These are phyloP conservation scores for Lotus japonicus DNA, from an alignment of 306 rosid species.

Conservation along the genomic window DNA sequence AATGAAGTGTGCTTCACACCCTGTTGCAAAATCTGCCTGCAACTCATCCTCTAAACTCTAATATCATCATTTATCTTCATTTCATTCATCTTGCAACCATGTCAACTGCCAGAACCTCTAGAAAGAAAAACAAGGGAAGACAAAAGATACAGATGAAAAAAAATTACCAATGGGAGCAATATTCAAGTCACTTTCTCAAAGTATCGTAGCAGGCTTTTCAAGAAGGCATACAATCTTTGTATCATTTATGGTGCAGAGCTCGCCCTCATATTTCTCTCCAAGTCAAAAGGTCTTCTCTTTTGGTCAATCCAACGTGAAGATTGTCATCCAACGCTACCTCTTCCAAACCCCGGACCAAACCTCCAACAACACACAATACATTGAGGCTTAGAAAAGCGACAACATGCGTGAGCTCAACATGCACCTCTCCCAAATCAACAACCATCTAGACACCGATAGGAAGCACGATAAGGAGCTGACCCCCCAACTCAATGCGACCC, in stretches of 20 bases:
- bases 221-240: constrained; percentile 41
- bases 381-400: constrained; percentile 25
- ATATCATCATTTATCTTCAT: too few relatives aligned
- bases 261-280: constrained; percentile 32
- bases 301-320: constrained; percentile 28
- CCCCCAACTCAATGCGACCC: background rate
- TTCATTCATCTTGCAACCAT: background rate
- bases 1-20: too few relatives aligned
- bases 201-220: constrained; percentile 33
- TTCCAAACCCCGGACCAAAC: background rate
- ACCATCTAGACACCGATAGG: too few relatives aligned
- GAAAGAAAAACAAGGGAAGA: constrained; percentile 18
- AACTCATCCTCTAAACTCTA: background rate
- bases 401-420: constrained; percentile 15
- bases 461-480: too few relatives aligned
- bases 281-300: constrained; percentile 30
- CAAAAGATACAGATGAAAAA: constrained; percentile 36
- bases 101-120: background rate
- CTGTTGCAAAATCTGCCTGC: background rate
- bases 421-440: background rate
- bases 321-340: constrained; percentile 11
- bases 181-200: constrained; percentile 36
- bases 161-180: constrained; percentile 33
- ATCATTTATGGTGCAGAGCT: constrained; percentile 22
- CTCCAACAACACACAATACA: background rate